Evolutionary conservation across 768 basidiomycete species (phyloP).

Genomic region (Suillus bovinus): DNA sequence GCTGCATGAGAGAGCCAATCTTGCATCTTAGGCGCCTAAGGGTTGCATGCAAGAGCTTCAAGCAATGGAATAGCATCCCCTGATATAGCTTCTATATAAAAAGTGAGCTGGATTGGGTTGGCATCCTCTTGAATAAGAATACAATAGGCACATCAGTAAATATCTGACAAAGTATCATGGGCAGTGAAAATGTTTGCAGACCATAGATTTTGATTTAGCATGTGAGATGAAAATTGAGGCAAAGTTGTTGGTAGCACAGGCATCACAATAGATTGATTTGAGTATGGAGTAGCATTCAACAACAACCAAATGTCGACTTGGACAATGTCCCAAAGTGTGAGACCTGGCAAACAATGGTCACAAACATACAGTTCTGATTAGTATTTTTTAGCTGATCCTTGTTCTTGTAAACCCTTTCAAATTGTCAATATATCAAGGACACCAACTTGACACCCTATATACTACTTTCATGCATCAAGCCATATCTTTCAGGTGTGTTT

Average conservation of each 20-base stretch:
- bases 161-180: background rate
- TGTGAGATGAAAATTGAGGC: background rate
- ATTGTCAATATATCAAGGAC: background rate
- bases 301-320: too few relatives aligned
- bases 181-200: background rate
- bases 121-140: background rate
- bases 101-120: background rate
- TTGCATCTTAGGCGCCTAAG: background rate
- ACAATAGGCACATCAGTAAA: background rate
- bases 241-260: background rate
- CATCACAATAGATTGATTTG: conserved; percentile 9
- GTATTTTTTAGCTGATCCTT: too few relatives aligned
- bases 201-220: background rate
- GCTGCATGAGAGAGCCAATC: background rate
- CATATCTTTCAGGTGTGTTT: background rate
- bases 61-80: background rate
- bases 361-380: too few relatives aligned
- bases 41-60: background rate
- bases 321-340: too few relatives aligned
- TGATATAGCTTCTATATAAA: background rate
- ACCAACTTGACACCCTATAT: background rate
- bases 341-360: too few relatives aligned
- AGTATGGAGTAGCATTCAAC: background rate
- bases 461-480: background rate
- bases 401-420: too few relatives aligned